Evolutionary conservation across 345 rosid species (phyloP).

Genomic region (Mallotus nudiflorus): DNA sequence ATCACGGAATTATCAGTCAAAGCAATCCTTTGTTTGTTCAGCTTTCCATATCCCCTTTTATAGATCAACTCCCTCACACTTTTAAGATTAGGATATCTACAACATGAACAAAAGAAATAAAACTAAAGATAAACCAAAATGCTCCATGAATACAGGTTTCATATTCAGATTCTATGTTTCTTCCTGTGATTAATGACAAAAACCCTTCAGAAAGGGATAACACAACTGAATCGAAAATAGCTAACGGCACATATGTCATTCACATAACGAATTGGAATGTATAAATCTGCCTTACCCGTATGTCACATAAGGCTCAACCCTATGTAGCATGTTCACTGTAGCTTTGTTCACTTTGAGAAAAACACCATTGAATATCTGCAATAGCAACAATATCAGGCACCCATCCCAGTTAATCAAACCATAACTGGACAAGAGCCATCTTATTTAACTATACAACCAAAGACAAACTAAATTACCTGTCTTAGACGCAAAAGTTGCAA

Average conservation of each 20-base stretch:
- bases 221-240: no score
- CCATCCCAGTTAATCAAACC: neutral
- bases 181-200: neutral
- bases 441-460: neutral
- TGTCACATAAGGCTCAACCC: constrained; percentile 87
- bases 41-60: constrained; percentile 80
- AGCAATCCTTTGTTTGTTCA: constrained; percentile 60
- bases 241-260: neutral
- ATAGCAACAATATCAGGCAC: neutral
- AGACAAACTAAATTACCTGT: constrained; percentile 67
- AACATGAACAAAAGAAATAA: neutral
- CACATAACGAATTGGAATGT: neutral
- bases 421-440: neutral
- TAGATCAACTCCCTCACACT: constrained; percentile 74
- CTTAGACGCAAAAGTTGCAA: constrained; percentile 87
- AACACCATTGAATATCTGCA: constrained; percentile 85
- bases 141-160: neutral
- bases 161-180: neutral
- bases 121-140: neutral
- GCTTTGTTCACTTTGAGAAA: constrained; percentile 77
- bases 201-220: no score
- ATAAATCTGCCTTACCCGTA: constrained; percentile 53
- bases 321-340: constrained; percentile 52
- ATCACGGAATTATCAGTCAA: constrained; percentile 69
- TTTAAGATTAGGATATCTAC: constrained; percentile 79